phyloP scores from a whole-genome alignment of 2,329 filamentous ascomycete genomes.

The Penicillium palitans region DNA sequence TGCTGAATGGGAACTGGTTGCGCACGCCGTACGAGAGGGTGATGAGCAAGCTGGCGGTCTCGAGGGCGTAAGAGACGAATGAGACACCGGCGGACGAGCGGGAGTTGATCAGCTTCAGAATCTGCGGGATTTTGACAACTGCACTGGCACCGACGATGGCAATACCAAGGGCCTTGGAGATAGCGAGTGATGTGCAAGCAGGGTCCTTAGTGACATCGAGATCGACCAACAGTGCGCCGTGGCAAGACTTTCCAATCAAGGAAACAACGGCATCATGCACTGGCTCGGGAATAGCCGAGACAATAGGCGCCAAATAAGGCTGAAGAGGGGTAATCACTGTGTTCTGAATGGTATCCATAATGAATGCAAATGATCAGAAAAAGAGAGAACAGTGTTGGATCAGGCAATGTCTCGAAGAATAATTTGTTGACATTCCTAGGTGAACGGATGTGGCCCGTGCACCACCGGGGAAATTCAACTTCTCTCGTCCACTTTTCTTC shows the following conservation, averaged over 20 bases:
- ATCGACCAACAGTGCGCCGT: slow-evolving; percentile 80
- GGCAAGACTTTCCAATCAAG: slow-evolving; percentile 81
- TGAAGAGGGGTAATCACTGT: slow-evolving; percentile 46
- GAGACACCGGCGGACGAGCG: slow-evolving; percentile 80
- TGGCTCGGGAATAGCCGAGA: slow-evolving; percentile 70
- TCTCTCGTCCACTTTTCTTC: slow-evolving; percentile 23
- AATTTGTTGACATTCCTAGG: slow-evolving; percentile 24
- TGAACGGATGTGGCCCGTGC: slow-evolving; percentile 34
- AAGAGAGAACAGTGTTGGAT: neutral
- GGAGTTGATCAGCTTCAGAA: slow-evolving; percentile 83
- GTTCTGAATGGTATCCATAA: slow-evolving; percentile 46
- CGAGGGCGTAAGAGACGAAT: slow-evolving; percentile 88
- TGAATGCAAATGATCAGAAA: slow-evolving; percentile 1
- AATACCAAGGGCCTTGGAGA: slow-evolving; percentile 90
- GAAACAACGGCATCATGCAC: slow-evolving; percentile 73
- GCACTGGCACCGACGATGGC: slow-evolving; percentile 88
- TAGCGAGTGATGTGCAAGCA: slow-evolving; percentile 80
- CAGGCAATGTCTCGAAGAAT: neutral
- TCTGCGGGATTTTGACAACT: slow-evolving; percentile 95
- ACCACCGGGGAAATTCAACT: slow-evolving; percentile 31
- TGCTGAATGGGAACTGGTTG: slow-evolving; percentile 91
- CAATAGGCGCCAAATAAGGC: slow-evolving; percentile 63
- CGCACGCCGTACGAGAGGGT: slow-evolving; percentile 89
- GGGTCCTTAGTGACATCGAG: slow-evolving; percentile 71
- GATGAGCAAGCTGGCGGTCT: slow-evolving; percentile 85